phyloP scores from a whole-genome alignment of 805 yeast species.

The Ascoidea rubescens region DNA sequence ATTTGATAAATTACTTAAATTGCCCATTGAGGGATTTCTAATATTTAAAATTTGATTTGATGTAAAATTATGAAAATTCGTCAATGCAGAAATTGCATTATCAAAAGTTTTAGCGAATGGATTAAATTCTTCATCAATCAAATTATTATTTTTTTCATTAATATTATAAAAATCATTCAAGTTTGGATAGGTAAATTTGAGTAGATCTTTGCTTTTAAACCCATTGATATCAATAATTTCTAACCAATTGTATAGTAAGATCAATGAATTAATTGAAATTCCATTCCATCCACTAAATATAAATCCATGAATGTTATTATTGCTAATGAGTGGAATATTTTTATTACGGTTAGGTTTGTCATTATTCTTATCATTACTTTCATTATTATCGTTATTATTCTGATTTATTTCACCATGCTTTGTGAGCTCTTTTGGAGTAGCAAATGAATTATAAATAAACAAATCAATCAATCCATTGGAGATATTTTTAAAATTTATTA shows the following conservation, averaged over 20 bases:
- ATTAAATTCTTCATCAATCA: not conserved
- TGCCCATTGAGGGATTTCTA: not conserved
- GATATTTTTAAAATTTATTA: no score
- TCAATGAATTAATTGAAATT: not conserved
- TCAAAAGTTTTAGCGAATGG: not conserved
- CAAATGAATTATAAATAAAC: no score
- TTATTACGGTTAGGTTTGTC: no score
- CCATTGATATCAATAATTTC: not conserved
- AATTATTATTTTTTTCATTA: no score
- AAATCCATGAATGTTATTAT: not conserved
- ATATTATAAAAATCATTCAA: not conserved
- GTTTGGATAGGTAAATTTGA: not conserved
- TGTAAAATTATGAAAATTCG: not conserved
- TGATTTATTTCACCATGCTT: not conserved
- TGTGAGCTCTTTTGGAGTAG: no score
- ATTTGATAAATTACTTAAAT: not conserved
- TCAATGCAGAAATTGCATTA: not conserved
- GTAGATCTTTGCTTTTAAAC: no score
- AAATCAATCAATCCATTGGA: not conserved
- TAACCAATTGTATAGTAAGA: not conserved
- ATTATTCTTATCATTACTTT: no score
- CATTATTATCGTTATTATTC: no score
- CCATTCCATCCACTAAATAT: not conserved
- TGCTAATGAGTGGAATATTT: not conserved
- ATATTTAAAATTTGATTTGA: not conserved